A percentile compares a stretch with the other conserved stretches of the same genome.
Conservation (phyloP, 73 alveolate species). For the Paramecium primaurelia region DNA sequence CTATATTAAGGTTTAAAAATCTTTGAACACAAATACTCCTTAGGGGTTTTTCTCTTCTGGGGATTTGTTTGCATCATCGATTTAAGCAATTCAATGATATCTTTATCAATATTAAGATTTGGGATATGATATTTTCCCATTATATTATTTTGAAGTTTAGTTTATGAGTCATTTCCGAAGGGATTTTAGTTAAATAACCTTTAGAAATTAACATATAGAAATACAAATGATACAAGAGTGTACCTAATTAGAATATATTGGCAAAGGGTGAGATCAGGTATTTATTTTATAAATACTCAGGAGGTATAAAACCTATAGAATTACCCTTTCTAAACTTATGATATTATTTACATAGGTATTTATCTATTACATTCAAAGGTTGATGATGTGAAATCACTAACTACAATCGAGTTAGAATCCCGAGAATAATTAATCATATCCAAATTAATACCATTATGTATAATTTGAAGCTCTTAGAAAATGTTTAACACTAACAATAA, state of each 20-base stretch:
- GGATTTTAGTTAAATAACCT: neutral
- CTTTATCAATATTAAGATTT: neutral
- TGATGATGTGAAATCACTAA: neutral
- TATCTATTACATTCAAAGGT: neutral
- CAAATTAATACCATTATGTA: neutral
- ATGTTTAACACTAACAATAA: neutral
- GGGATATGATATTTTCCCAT: neutral
- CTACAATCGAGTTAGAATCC: neutral
- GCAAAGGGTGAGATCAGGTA: neutral
- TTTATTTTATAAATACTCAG: neutral
- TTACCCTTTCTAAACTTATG: neutral
- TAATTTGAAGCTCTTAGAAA: neutral
- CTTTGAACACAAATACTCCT: neutral
- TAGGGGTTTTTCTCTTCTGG: neutral
- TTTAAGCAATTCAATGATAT: neutral
- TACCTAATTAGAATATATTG: neutral
- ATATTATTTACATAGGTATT: neutral
- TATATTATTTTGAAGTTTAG: neutral
- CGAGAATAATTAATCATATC: neutral
- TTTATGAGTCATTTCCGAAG: neutral
- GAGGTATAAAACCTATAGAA: neutral
- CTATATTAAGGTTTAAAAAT: neutral
- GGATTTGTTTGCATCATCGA: neutral
- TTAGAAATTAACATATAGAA: neutral
- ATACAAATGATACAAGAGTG: neutral